These are phyloP conservation scores for Tricladium varicosporioides DNA, from an alignment of 2,329 filamentous ascomycete species.

Conservation along the genomic window DNA sequence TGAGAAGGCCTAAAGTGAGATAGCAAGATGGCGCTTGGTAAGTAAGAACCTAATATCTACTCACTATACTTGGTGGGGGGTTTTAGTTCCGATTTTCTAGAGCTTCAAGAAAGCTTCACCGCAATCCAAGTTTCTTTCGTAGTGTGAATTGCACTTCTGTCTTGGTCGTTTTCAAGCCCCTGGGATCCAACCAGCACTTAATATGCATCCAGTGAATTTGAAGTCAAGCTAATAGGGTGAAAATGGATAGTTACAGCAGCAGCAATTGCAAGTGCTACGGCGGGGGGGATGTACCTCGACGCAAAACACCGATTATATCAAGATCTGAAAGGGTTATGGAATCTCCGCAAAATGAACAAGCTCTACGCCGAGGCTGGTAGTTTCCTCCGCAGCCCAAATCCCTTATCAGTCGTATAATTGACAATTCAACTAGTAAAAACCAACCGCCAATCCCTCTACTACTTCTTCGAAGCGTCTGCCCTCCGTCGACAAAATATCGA, in stretches of 20 bases:
- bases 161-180: background rate
- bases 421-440: conserved; percentile 40
- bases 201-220: background rate
- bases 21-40: too few relatives aligned
- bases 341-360: conserved; percentile 41
- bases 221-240: conserved; percentile 14
- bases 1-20: too few relatives aligned
- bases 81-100: too few relatives aligned
- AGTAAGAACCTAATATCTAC: too few relatives aligned
- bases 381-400: conserved; percentile 7
- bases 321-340: conserved; percentile 52
- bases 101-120: too few relatives aligned
- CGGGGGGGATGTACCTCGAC: conserved; percentile 59
- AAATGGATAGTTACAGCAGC: conserved; percentile 21
- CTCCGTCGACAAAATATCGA: conserved; percentile 49
- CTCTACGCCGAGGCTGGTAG: conserved; percentile 49
- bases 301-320: conserved; percentile 66
- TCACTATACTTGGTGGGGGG: too few relatives aligned
- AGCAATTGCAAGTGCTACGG: conserved; percentile 36
- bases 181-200: too few relatives aligned
- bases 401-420: background rate
- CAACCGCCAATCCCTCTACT: conserved; percentile 60
- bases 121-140: too few relatives aligned
- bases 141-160: too few relatives aligned
- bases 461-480: conserved; percentile 59